Percentiles rank a stretch among this genome's conserved stretches.
These are phyloP conservation scores for Stenogyne calaminthoides DNA, from an alignment of 305 asterid genomes.

Conservation along the genomic window DNA sequence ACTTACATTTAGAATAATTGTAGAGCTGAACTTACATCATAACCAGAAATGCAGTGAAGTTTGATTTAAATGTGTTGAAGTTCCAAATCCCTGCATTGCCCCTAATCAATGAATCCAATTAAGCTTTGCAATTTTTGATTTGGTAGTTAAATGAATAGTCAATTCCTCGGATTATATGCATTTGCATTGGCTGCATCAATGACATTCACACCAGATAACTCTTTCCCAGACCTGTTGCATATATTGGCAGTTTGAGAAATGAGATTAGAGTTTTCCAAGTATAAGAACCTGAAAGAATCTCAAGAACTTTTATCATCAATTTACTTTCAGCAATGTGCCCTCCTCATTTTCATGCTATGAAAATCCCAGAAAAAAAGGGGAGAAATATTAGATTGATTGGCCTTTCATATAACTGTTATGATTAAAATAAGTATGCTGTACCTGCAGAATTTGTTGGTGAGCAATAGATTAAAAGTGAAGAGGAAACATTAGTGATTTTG, in stretches of 20 bases:
- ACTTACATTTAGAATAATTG: constrained; percentile 17
- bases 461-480: constrained; percentile 81
- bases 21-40: constrained; percentile 66
- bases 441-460: constrained; percentile 96
- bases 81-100: constrained; percentile 99
- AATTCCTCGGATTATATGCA: constrained; percentile 77
- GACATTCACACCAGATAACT: constrained; percentile 70
- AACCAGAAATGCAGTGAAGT: constrained; percentile 74
- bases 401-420: constrained; percentile 4
- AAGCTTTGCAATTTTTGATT: constrained; percentile 62
- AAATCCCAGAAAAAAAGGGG: constrained; percentile 41
- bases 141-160: constrained; percentile 57
- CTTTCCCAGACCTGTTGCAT: constrained; percentile 79
- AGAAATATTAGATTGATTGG: constrained; percentile 9
- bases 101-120: constrained; percentile 94
- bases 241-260: constrained; percentile 31
- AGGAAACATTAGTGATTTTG: constrained; percentile 70
- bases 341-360: constrained; percentile 51
- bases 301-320: constrained; percentile 23
- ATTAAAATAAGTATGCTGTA: constrained; percentile 27
- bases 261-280: constrained; percentile 5
- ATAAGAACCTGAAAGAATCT: constrained; percentile 27
- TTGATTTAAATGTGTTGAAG: constrained; percentile 93
- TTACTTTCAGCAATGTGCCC: constrained; percentile 64
- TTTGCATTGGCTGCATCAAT: constrained; percentile 64